phyloP scores from a whole-genome alignment of 2,329 filamentous ascomycete genomes.

The Penicillium verrucosum region DNA sequence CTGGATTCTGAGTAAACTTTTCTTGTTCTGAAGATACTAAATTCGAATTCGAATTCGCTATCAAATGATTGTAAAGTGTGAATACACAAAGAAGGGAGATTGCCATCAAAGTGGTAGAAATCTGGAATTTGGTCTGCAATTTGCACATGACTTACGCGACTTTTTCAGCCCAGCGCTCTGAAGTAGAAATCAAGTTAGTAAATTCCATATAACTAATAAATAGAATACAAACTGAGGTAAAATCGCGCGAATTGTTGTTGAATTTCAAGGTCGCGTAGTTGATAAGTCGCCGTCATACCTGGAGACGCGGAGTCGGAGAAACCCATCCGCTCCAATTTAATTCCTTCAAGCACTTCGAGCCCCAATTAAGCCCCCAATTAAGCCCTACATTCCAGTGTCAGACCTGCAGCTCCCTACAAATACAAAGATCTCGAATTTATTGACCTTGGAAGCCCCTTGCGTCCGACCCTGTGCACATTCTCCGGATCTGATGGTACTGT shows the following conservation, averaged over 20 bases:
- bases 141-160: not conserved
- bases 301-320: constrained; percentile 29
- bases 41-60: no score
- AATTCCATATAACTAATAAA: not conserved
- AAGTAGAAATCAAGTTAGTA: not conserved
- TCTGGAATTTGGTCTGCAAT: not conserved
- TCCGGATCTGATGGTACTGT: constrained; percentile 35
- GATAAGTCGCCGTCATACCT: not conserved
- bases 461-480: constrained; percentile 25
- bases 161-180: not conserved
- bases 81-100: no score
- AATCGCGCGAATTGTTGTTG: not conserved
- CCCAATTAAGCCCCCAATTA: not conserved
- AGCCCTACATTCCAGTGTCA: constrained; percentile 8
- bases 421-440: constrained; percentile 5
- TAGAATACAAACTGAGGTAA: not conserved
- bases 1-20: no score
- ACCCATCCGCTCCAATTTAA: constrained; percentile 19
- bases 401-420: constrained; percentile 2
- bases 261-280: no score
- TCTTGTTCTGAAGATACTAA: no score
- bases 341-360: constrained; percentile 15
- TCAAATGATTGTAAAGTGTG: no score
- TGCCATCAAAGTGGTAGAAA: no score
- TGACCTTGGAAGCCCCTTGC: constrained; percentile 24